A percentile compares a stretch with the other conserved stretches of the same genome.
Conservation (phyloP, 106 monocot species). For the Xerophyta viscosa region DNA sequence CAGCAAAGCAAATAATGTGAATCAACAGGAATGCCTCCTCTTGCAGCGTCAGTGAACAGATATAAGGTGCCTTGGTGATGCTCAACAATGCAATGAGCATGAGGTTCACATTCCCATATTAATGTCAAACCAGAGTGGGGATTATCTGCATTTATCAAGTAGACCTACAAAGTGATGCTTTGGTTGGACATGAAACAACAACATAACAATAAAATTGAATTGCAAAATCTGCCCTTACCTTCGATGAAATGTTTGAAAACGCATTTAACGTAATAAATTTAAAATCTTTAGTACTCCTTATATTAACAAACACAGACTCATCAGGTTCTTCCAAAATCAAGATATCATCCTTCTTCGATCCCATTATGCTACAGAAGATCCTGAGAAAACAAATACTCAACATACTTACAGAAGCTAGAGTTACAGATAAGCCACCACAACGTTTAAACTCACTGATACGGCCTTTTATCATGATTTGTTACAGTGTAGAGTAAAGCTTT, state of each 20-base stretch:
- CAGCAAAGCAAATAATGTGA: constrained; percentile 69
- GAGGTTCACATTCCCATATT: constrained; percentile 75
- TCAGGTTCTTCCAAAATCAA: constrained; percentile 82
- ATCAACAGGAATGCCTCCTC: constrained; percentile 41
- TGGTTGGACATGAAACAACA: constrained; percentile 5
- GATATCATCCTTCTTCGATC: constrained; percentile 63
- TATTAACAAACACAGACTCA: constrained; percentile 77
- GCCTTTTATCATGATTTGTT: constrained; percentile 62
- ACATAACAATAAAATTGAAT: neutral
- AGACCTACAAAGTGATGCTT: constrained; percentile 56
- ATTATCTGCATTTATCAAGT: constrained; percentile 85
- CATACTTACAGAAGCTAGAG: neutral
- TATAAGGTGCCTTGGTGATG: constrained; percentile 76
- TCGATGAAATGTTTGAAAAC: constrained; percentile 77
- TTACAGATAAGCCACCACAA: too few species aligned
- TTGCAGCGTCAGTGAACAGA: constrained; percentile 86
- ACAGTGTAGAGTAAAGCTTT: constrained; percentile 79
- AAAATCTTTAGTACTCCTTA: constrained; percentile 98
- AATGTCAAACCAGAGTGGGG: constrained; percentile 66
- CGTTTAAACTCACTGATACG: constrained; percentile 45
- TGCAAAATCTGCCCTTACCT: constrained; percentile 43
- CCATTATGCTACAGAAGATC: constrained; percentile 90
- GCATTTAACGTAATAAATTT: constrained; percentile 77
- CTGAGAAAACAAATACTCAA: constrained; percentile 39
- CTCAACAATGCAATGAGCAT: constrained; percentile 72